phyloP scores from a whole-genome alignment of 768 basidiomycete genomes.

The Suillus brevipes region DNA sequence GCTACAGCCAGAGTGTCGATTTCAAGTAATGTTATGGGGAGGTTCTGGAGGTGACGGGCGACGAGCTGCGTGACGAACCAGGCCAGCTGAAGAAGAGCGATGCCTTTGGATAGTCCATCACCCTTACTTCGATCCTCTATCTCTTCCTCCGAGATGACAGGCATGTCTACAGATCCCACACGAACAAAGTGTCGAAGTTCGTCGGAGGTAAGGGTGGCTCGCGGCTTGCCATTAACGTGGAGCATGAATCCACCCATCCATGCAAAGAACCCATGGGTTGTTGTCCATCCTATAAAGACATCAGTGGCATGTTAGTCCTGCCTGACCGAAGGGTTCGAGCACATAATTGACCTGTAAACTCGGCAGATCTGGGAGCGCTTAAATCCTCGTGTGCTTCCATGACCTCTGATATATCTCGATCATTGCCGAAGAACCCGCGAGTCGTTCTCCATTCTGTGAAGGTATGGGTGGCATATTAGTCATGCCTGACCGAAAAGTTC shows the following conservation, averaged over 20 bases:
- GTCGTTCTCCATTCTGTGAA: no score
- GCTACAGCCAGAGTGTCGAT: slow-evolving; percentile 33
- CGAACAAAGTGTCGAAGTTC: background rate
- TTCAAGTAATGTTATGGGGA: slow-evolving; percentile 36
- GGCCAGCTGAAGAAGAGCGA: slow-evolving; percentile 32
- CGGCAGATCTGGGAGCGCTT: background rate
- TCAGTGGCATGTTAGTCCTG: background rate
- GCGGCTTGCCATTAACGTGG: background rate
- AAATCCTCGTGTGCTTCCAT: background rate
- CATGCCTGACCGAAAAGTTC: no score
- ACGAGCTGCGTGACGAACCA: slow-evolving; percentile 36
- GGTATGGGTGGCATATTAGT: no score
- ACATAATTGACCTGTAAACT: background rate
- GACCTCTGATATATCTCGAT: no score
- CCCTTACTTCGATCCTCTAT: slow-evolving; percentile 36
- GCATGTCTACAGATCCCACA: background rate
- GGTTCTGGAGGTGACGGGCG: slow-evolving; percentile 19
- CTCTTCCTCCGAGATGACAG: slow-evolving; percentile 13
- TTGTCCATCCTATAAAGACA: background rate
- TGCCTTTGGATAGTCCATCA: slow-evolving; percentile 29
- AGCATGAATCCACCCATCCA: slow-evolving; percentile 26
- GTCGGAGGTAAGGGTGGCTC: slow-evolving; percentile 1
- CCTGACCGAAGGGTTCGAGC: background rate
- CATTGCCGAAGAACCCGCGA: no score
- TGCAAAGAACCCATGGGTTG: slow-evolving; percentile 19